Evolutionary conservation across 192 early-diverging fungal species (phyloP), one percentile per base, ranked within the genome.

Genomic region (Podila horticola): DNA sequence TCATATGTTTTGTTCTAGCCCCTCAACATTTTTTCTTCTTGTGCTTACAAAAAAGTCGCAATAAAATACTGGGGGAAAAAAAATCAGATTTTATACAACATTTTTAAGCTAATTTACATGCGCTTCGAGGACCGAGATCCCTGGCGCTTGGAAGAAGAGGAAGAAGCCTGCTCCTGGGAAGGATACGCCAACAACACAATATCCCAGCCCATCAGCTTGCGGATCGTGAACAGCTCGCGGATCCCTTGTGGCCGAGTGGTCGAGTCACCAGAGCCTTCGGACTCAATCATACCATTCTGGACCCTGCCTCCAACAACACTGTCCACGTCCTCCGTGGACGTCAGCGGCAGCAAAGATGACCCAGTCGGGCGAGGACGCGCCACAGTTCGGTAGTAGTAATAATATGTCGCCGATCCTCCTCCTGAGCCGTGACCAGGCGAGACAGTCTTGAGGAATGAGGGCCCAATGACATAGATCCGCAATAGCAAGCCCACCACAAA

Each of bases 101-200:
- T 9, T 15, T 45, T 15, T 12, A 15, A 10, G 41, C 41, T 45
- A 45, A 45, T 45, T 45, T 45, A 45, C 41, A 45, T 45, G 41
- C 41, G 13, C 41, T 45, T 45, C 22, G 52, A 55, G n/a, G 52
- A 55, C 24, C n/a, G 24, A 55, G 52, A 55, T 55, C n/a, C 20
- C 50, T 17, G n/a, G n/a, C n/a, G 24, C 52, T n/a, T 24, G 24
- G 52, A 55, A n/a, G 52, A 22, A 5, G 52, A 19, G 20, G 49
- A 24, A 9, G 52, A 55, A 24, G 52, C 20, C 52, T 69, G 55
- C 5, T 63, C 62, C 3, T 61, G 66, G 0, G 77, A 64, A 6
- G 77, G 77, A 61, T 81, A 81, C 0, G 77, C 71, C n/a, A 81
- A 51, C 13, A 81, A 61, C 1, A 81, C 77, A 62, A 59, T 71